Evolutionary conservation across 768 basidiomycete genomes (phyloP).

Genomic region (Amanita muscaria): DNA sequence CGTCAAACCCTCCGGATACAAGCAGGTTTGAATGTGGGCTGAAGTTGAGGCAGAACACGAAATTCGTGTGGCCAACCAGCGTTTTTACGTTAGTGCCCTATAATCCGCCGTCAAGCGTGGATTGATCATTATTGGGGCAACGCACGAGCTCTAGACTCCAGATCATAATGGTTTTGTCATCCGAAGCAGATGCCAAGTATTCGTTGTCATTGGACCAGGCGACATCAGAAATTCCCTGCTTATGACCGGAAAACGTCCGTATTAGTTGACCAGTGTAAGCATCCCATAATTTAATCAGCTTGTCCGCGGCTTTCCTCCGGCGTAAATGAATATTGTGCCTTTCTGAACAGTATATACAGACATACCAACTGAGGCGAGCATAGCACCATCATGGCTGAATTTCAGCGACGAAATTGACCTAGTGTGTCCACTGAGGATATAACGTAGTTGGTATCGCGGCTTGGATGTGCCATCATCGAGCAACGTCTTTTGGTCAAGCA

Average conservation of each 20-base stretch:
- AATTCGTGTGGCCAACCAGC: conserved; percentile 83
- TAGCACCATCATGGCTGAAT: conserved; percentile 79
- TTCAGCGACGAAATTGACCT: conserved; percentile 77
- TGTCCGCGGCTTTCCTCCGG: conserved; percentile 71
- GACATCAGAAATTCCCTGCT: conserved; percentile 81
- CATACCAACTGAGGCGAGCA: conserved; percentile 81
- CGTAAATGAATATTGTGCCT: conserved; percentile 14
- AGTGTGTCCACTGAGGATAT: conserved; percentile 74
- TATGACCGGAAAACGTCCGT: conserved; percentile 65
- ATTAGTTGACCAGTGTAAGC: conserved; percentile 62
- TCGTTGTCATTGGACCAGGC: conserved; percentile 82
- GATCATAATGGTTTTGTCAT: conserved; percentile 82
- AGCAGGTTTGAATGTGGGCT: conserved; percentile 85
- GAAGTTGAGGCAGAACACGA: conserved; percentile 90
- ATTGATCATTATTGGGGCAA: conserved; percentile 6
- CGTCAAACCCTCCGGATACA: conserved; percentile 92
- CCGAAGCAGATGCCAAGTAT: conserved; percentile 85
- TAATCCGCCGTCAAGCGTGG: conserved; percentile 9
- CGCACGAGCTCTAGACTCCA: conserved; percentile 70
- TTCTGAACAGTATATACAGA: conserved; percentile 12
- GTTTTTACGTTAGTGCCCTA: conserved; percentile 56
- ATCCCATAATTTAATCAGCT: conserved; percentile 76
- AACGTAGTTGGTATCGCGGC: conserved; percentile 41
- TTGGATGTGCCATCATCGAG: neutral
- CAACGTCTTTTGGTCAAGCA: neutral